Evolutionary conservation across 1,284 basidiomycete species (phyloP).

Genomic region (Paramarasmius palmivorus): DNA sequence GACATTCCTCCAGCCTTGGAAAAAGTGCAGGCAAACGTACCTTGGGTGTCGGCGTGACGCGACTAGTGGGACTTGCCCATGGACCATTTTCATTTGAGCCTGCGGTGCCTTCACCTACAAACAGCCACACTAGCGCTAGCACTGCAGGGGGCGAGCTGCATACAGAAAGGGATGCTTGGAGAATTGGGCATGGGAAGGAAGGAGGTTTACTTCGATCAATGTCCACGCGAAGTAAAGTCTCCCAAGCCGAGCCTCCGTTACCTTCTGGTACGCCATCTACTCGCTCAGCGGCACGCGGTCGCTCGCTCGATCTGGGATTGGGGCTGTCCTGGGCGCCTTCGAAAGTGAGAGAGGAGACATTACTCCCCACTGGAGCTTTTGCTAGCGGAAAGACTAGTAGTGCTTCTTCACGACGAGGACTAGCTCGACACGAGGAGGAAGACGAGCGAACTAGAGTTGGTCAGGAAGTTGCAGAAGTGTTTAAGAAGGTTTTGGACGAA

Average conservation of each 20-base stretch:
- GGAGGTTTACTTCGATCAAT: slow-evolving; percentile 1
- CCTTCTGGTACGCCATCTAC: not conserved
- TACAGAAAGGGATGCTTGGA: slow-evolving; percentile 1
- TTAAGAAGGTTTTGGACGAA: slow-evolving; percentile 60
- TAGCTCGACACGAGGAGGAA: slow-evolving; percentile 4
- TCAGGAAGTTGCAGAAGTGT: slow-evolving; percentile 63
- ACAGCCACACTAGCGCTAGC: slow-evolving; percentile 17
- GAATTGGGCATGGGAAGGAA: slow-evolving; percentile 4
- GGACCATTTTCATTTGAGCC: slow-evolving; percentile 51
- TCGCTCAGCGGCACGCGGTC: slow-evolving; percentile 52
- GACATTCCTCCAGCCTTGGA: slow-evolving; percentile 34
- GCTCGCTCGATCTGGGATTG: slow-evolving; percentile 67
- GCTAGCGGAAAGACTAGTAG: slow-evolving; percentile 32
- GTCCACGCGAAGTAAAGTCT: slow-evolving; percentile 3
- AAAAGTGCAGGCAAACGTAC: slow-evolving; percentile 29
- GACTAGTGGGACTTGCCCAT: slow-evolving; percentile 34
- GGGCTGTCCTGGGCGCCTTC: slow-evolving; percentile 66
- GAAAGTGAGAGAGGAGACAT: slow-evolving; percentile 59
- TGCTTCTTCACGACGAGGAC: slow-evolving; percentile 25
- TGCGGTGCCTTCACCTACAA: slow-evolving; percentile 42
- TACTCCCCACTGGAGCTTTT: slow-evolving; percentile 43
- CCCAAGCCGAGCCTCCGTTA: not conserved
- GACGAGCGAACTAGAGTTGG: slow-evolving; percentile 38
- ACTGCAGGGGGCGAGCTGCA: not conserved
- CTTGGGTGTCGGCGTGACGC: slow-evolving; percentile 26